Evolutionary conservation across 768 basidiomycete species (phyloP).

Genomic region (Rhizopogon vinicolor): DNA sequence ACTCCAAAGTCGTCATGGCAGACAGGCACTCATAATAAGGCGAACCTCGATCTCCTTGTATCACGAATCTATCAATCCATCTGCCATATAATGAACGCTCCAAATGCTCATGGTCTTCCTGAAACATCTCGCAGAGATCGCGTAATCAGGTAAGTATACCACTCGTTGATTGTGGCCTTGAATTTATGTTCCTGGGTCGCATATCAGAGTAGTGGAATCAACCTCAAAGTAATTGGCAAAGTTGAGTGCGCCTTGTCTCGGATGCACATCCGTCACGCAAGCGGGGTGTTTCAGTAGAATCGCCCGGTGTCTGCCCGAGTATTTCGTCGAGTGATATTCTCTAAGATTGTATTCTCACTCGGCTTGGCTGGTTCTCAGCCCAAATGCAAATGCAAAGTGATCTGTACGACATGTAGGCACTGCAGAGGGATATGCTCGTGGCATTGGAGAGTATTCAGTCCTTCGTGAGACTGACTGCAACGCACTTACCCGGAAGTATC

Average conservation of each 20-base stretch:
- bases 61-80: not conserved
- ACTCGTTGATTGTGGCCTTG: not conserved
- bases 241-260: not conserved
- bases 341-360: too few relatives aligned
- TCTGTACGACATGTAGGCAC: not conserved
- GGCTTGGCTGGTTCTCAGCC: not conserved
- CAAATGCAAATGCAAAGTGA: not conserved
- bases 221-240: not conserved
- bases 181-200: not conserved
- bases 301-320: not conserved
- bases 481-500: slow-evolving; percentile 1
- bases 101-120: not conserved
- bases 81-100: not conserved
- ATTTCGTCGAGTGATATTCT: not conserved
- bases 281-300: not conserved
- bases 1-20: not conserved
- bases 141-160: not conserved
- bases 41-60: not conserved
- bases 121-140: not conserved
- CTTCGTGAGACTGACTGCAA: slow-evolving; percentile 13
- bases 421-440: too few relatives aligned
- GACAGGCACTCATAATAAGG: not conserved
- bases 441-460: slow-evolving; percentile 7
- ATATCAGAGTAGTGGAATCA: not conserved
- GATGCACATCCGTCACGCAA: not conserved